phyloP scores from a whole-genome alignment of 2,329 filamentous ascomycete genomes.

The Verticillium dahliae region DNA sequence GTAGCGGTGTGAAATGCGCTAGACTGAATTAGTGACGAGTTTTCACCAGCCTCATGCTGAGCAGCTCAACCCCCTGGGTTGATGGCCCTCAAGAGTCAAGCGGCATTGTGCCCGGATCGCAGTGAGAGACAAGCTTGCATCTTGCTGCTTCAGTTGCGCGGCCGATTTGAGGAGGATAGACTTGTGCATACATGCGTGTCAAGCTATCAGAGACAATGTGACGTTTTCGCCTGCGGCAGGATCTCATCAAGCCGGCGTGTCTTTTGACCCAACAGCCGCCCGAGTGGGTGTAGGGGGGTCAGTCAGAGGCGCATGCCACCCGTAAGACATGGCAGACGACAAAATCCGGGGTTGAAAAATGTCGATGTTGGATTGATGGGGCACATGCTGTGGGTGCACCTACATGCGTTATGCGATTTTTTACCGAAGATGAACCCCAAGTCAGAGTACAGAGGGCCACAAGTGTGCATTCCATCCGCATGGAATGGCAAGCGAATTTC shows the following conservation, averaged over 20 bases:
- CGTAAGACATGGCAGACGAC: not conserved
- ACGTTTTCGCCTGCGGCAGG: not conserved
- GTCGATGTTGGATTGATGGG: not conserved
- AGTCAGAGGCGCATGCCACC: not conserved
- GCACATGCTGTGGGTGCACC: not conserved
- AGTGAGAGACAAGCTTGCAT: not conserved
- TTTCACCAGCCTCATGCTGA: slow-evolving; percentile 5
- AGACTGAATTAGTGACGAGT: slow-evolving; percentile 10
- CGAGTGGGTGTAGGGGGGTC: not conserved
- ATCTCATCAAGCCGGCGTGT: not conserved
- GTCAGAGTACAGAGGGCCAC: not conserved
- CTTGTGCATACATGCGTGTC: too few species aligned
- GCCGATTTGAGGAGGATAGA: too few species aligned
- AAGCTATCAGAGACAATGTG: not conserved
- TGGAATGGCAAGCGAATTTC: too few species aligned
- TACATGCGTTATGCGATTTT: not conserved
- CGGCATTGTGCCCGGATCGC: not conserved
- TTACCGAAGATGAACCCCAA: not conserved
- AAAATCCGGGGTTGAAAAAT: slow-evolving; percentile 8
- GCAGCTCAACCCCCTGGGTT: not conserved
- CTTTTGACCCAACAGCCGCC: not conserved
- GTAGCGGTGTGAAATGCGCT: slow-evolving; percentile 14
- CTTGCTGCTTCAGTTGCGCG: too few species aligned
- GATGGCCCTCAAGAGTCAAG: not conserved
- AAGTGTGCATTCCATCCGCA: too few species aligned